Evolutionary conservation across 108 stramenopile species (phyloP), one percentile per base, ranked within the genome.

Genomic region (Aurantiochytrium sp.): DNA sequence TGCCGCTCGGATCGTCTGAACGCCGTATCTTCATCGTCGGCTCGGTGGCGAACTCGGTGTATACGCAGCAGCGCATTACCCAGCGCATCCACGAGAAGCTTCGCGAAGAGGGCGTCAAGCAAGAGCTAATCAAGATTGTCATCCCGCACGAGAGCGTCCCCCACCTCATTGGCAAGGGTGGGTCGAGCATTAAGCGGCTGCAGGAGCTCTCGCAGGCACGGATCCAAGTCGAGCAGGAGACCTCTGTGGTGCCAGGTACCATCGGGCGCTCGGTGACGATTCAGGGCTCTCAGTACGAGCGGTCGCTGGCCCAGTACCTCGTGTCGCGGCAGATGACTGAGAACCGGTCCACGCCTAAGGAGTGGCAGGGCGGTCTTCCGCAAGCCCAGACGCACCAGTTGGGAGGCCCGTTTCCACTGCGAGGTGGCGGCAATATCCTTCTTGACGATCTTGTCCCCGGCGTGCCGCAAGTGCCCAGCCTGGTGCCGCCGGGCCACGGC

Each of bases 211-310:
- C 73, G 45, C 39, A 81, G 6, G 73, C 73, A 42, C 39, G 73
- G 0, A 81, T 81, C n/a, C 73, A 81, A 24, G 73, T 81, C 30
- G 73, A 81, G 73, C 73, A 81, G 39, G 73, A 81, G 24, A 81
- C 73, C 24, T 41, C 73, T 6, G 73, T 81, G 45, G 73, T 81
- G 0, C 73, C 73, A 6, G 73, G 73, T 12, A 81, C 73, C 21
- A 81, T 81, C 39, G 73, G 73, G 39, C 73, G 73, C 12, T 81
- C 73, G 1, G 73, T 81, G 2, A 81, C 73, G 24, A 81, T 81
- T 48, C 73, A 81, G 73, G 73, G 73, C 19, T 22, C 73, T 19
- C 73, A 81, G 73, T 81, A 81, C 73, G 73, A 81, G 45, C 73
- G 73, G 6, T 81, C 73, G 36, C 21, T 81, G 1, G 73, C 73